Conservation (phyloP, 306 rosid genomes). For the Gillenia trifoliata region DNA sequence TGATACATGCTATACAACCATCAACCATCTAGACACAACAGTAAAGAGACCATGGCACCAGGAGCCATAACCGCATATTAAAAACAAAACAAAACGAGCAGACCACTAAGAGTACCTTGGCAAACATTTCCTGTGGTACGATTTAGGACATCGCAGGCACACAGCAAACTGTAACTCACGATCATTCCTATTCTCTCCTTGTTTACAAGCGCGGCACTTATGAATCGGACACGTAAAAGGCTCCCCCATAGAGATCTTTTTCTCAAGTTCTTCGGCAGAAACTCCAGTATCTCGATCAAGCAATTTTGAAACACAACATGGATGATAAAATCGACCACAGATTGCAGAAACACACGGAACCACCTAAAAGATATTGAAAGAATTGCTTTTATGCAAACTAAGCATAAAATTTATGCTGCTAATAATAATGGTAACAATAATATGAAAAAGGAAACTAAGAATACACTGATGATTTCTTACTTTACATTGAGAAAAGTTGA, state of each 20-base stretch:
- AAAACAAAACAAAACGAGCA: background rate
- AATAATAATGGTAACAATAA: background rate
- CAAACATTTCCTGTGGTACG: slow-evolving; percentile 68
- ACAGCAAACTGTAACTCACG: slow-evolving; percentile 51
- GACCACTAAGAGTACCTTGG: slow-evolving; percentile 37
- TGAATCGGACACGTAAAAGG: slow-evolving; percentile 64
- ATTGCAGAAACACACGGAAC: slow-evolving; percentile 45
- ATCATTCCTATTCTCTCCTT: slow-evolving; percentile 44
- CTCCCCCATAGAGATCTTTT: slow-evolving; percentile 37
- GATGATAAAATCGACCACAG: slow-evolving; percentile 66
- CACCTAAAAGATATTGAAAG: slow-evolving; percentile 36
- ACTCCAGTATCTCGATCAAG: slow-evolving; percentile 22
- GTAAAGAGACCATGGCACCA: background rate
- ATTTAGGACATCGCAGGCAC: slow-evolving; percentile 67
- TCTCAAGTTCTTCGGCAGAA: slow-evolving; percentile 26
- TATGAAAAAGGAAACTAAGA: background rate
- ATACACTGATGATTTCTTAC: background rate
- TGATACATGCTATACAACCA: slow-evolving; percentile 19
- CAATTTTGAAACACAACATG: slow-evolving; percentile 49
- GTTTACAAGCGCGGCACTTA: slow-evolving; percentile 42
- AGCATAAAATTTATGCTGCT: background rate
- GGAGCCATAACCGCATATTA: background rate
- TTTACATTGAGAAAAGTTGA: background rate
- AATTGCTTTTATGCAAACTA: background rate
- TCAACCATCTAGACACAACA: background rate